Evolutionary conservation across 345 rosid genomes (phyloP).

Genomic region (Syzygium grande): DNA sequence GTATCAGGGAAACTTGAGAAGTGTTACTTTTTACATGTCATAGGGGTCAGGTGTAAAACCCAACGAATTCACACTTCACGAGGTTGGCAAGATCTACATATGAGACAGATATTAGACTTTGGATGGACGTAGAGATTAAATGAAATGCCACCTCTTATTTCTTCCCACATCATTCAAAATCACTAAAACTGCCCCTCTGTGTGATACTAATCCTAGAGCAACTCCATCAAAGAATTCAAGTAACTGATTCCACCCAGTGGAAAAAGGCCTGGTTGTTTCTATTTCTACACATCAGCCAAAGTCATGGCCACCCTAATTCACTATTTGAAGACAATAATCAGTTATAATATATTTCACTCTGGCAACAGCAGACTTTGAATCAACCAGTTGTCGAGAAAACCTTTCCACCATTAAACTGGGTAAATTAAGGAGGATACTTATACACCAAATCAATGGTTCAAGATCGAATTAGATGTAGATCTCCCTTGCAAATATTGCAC

Average conservation of each 20-base stretch:
- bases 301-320: not conserved
- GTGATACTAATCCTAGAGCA: not conserved
- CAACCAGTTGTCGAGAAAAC: not conserved
- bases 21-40: not conserved
- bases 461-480: not conserved
- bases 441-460: not conserved
- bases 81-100: not conserved
- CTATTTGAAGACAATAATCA: not conserved
- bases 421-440: not conserved
- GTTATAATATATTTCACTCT: not conserved
- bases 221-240: not conserved
- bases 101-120: not conserved
- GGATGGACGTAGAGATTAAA: not conserved
- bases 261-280: not conserved
- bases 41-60: not conserved
- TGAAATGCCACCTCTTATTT: not conserved
- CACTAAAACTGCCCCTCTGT: not conserved
- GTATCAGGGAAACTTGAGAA: not conserved
- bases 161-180: not conserved
- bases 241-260: not conserved
- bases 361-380: not conserved
- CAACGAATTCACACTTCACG: not conserved
- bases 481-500: not conserved
- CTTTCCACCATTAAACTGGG: not conserved
- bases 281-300: not conserved